These are phyloP conservation scores for Giardia duodenalis DNA, from an alignment of 208 protist genomes.

Conservation along the genomic window DNA sequence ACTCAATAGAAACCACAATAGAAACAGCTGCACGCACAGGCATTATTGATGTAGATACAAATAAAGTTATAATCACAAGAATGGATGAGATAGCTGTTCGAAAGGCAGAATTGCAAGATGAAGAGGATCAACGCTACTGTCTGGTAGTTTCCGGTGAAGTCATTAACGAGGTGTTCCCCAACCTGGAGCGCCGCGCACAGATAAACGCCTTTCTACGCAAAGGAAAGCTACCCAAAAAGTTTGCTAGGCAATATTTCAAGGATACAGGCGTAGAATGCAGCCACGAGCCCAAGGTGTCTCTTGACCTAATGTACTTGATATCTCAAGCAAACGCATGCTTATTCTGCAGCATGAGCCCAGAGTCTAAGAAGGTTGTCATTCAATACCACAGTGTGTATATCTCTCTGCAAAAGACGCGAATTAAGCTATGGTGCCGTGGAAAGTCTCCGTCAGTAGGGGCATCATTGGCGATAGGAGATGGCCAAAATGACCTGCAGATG, in stretches of 20 bases:
- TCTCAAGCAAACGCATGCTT: not conserved
- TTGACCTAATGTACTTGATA: not conserved
- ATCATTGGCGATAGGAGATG: constrained; percentile 41
- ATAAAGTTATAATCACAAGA: not conserved
- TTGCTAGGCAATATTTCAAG: not conserved
- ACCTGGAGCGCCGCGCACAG: not conserved
- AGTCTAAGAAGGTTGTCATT: not conserved
- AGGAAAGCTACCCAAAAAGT: too few relatives aligned
- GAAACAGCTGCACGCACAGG: not conserved
- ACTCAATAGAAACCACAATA: not conserved
- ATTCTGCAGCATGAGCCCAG: not conserved
- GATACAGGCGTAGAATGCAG: not conserved
- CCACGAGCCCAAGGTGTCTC: not conserved
- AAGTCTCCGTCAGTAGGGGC: too few relatives aligned
- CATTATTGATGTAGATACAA: not conserved
- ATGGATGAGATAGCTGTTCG: not conserved
- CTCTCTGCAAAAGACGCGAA: not conserved
- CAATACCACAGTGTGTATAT: not conserved
- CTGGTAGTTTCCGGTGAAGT: not conserved
- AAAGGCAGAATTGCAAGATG: not conserved
- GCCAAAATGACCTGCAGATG: constrained; percentile 41
- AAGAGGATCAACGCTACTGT: not conserved
- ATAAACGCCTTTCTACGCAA: too few relatives aligned
- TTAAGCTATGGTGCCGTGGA: too few relatives aligned
- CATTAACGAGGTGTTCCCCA: not conserved